Conservation (phyloP, 805 yeast species). For the Naumovozyma baii region DNA sequence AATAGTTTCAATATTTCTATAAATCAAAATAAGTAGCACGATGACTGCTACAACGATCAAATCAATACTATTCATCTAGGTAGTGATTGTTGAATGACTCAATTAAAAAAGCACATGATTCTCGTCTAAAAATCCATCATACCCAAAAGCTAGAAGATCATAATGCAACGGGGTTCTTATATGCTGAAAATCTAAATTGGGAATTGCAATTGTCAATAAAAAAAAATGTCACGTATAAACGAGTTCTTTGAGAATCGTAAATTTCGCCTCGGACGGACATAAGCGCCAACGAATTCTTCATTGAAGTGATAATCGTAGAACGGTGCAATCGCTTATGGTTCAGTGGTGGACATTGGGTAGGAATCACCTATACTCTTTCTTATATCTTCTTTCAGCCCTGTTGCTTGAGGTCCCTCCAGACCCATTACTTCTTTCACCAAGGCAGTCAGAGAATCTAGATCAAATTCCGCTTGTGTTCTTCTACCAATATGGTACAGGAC, state of each 20-base stretch:
- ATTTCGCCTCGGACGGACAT: too few relatives aligned
- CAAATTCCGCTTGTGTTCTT: slow-evolving; percentile 23
- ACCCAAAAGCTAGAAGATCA: too few relatives aligned
- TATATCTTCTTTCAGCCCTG: slow-evolving; percentile 14
- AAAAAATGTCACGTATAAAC: too few relatives aligned
- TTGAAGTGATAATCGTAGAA: too few relatives aligned
- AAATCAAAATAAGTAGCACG: slow-evolving; percentile 2
- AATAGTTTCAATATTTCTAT: slow-evolving; percentile 5
- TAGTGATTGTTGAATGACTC: too few relatives aligned
- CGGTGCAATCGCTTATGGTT: too few relatives aligned
- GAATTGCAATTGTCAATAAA: too few relatives aligned
- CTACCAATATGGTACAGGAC: slow-evolving; percentile 21
- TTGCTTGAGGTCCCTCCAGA: slow-evolving; percentile 10
- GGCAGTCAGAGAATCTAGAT: slow-evolving; percentile 11
- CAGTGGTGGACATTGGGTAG: slow-evolving; percentile 6
- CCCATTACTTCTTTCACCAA: slow-evolving; percentile 17
- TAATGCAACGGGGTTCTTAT: too few relatives aligned
- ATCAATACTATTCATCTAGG: slow-evolving; percentile 56
- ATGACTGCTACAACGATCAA: slow-evolving; percentile 47
- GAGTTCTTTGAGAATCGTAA: too few relatives aligned
- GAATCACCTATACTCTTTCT: slow-evolving; percentile 21
- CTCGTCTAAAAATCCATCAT: too few relatives aligned
- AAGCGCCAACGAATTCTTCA: too few relatives aligned
- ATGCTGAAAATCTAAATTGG: too few relatives aligned
- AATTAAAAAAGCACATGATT: neutral